Base-by-base conservation (phyloP, 2,329 filamentous ascomycete genomes). In the Cryphonectria naterciae region DNA sequence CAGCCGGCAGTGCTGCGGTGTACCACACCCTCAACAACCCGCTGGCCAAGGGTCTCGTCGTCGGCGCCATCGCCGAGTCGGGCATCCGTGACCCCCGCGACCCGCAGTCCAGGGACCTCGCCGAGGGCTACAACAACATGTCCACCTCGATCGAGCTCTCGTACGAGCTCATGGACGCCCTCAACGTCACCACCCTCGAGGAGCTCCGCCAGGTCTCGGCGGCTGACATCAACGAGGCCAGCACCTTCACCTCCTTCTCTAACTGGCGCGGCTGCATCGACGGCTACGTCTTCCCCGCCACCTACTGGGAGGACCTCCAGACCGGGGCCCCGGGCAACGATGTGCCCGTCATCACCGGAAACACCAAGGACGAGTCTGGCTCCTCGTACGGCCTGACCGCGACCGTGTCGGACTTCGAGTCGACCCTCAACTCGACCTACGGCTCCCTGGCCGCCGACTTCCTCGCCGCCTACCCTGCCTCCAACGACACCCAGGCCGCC, bases 341-440 rank as follows among this genome's bases (percentile, higher is more conserved):
- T 15, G 46, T 58, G 46, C 65, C 49, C 35, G 65, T 56, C 46
- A 67, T 67, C 6, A 52, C 65, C 2, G 65, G 65, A 4, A 67
- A 32, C n/a, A 67, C 39, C 46, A 67, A 56, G 35, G 65, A 67
- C 43, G 65, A 67, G 32, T 41, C 25, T 6, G 65, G 65, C 35
- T 1, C 65, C 3, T 25, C 39, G 13, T 43, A 28, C 17, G 65
- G 65, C 32, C 19, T 43, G 46, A 41, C 22, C 19, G 28, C 52
- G 11, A 58, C 41, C 22, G 46, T 58, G 28, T 37, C 52, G 15
- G 65, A 32, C 35, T 67, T 28, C 28, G 32, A 37, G 28, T 19
- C 28, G 28, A 35, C 56, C 3, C 56, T 61, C 28, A 28, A 61
- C n/a, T 61, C 56, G 7, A 61, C 28, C 1, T 61, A 61, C 56